Evolutionary conservation across 768 basidiomycete genomes (phyloP).

Genomic region (Heimioporus sp.): DNA sequence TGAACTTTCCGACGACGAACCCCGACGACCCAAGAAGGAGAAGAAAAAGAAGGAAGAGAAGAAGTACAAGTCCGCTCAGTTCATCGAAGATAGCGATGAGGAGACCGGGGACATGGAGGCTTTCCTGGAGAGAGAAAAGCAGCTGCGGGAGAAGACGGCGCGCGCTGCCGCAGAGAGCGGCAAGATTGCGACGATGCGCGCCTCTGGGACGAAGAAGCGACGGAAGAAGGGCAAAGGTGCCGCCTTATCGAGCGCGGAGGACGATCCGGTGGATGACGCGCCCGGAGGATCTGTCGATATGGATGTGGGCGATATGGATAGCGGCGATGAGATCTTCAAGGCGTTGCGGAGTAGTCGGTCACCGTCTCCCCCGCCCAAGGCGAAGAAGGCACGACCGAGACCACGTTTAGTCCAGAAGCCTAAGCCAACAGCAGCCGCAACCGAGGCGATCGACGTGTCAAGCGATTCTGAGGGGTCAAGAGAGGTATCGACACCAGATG

Average conservation of each 20-base stretch:
- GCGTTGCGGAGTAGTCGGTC: constrained; percentile 24
- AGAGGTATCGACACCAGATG: not conserved
- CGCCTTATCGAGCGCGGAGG: constrained; percentile 42
- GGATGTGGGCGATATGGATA: constrained; percentile 17
- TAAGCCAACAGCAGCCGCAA: not conserved
- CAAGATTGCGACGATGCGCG: constrained; percentile 41
- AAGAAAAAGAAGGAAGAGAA: constrained; percentile 67
- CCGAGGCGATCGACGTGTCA: constrained; percentile 18
- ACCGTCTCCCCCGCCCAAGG: constrained; percentile 15
- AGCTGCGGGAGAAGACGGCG: constrained; percentile 51
- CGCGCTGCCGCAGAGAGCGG: constrained; percentile 44
- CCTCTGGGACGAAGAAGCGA: constrained; percentile 58
- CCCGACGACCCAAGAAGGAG: constrained; percentile 37
- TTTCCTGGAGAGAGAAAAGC: constrained; percentile 78
- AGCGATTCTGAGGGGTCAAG: constrained; percentile 19
- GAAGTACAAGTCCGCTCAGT: constrained; percentile 84
- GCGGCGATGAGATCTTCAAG: constrained; percentile 25
- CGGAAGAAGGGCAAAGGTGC: constrained; percentile 42
- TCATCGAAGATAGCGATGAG: constrained; percentile 89
- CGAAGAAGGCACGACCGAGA: constrained; percentile 27
- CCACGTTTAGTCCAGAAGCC: constrained; percentile 44
- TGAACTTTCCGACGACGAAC: constrained; percentile 34
- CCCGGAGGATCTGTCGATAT: constrained; percentile 9
- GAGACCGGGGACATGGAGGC: constrained; percentile 78
- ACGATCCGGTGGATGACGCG: constrained; percentile 16